Conservation (phyloP, 257 asterid genomes). For the Solanum habrochaites region DNA sequence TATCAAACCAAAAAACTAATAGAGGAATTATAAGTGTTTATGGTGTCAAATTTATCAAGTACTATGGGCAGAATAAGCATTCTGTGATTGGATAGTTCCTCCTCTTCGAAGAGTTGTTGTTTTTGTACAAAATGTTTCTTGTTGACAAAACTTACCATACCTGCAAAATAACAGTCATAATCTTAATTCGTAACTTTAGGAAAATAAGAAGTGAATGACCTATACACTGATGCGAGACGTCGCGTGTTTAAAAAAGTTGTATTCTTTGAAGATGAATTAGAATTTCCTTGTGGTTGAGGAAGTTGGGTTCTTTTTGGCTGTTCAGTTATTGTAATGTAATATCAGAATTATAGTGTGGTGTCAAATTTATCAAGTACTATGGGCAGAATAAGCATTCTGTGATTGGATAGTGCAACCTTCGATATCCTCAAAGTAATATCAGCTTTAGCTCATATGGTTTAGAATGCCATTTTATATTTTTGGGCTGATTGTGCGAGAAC, state of each 20-base stretch:
- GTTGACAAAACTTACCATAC: neutral
- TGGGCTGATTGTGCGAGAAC: neutral
- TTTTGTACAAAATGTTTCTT: neutral
- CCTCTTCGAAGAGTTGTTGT: constrained; percentile 65
- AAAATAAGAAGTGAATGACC: neutral
- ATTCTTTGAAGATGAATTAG: neutral
- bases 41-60: too few relatives aligned
- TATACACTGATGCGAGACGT: neutral
- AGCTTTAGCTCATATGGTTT: neutral
- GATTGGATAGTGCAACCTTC: neutral
- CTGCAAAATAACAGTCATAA: neutral
- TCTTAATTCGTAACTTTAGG: neutral
- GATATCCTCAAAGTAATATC: neutral
- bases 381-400: neutral
- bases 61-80: too few relatives aligned
- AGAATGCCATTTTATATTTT: neutral
- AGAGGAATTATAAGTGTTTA: too few relatives aligned
- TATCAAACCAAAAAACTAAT: neutral
- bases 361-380: neutral
- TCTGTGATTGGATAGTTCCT: neutral
- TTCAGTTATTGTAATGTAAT: neutral
- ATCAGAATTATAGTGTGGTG: neutral
- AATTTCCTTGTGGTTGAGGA: neutral
- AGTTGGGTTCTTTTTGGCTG: neutral
- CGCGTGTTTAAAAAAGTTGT: neutral